Evolutionary conservation across 768 basidiomycete genomes (phyloP), one percentile per base, ranked within the genome.

Genomic region (Mycena vulgaris): DNA sequence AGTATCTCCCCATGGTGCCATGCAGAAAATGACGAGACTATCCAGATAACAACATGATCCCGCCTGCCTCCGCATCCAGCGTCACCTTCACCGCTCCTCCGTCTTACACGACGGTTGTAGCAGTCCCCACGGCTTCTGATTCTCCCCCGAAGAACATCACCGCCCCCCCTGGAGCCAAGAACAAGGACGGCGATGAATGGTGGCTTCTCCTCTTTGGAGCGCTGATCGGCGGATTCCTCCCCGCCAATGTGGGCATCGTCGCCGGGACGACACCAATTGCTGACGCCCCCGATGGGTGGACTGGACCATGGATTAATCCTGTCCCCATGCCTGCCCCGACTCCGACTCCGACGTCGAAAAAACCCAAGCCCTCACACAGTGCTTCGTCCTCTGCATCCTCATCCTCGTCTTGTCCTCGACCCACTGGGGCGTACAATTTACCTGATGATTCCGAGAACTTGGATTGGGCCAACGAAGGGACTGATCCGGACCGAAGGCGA

Each of bases 31-130:
- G n/a, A n/a, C n/a, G n/a, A 16, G 17, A 37, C 17, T 70, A n/a
- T n/a, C 33, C 30, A 60, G 67, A 35, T 25, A 37, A 49, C 14
- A 47, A 60, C 11, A 63, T 61, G 6, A 33, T 62, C 9, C 64
- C 64, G 19, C 64, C 64, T 7, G 33, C 47, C n/a, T 33, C 31
- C 10, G 60, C 35, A 1, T 9, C 42, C 1, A 47, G 31, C 25
- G 60, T 60, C 1, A 60, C 67, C 7, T 61, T 68, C 52, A 68
- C 67, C n/a, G 60, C 45, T 8, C 68, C 56, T 27, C 51, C 61
- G 3, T 51, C 56, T 3, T 69, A 33, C 37, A 62, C 37, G 13
- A 31, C 42, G 2, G 45, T 57, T 9, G 64, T 66, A 2, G 33
- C 53, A 3, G 68, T 75, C 0, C 64, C 64, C 0, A 48, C 55